Evolutionary conservation across 78 protist genomes (phyloP).

Genomic region (Dictyostelium discoideum): DNA sequence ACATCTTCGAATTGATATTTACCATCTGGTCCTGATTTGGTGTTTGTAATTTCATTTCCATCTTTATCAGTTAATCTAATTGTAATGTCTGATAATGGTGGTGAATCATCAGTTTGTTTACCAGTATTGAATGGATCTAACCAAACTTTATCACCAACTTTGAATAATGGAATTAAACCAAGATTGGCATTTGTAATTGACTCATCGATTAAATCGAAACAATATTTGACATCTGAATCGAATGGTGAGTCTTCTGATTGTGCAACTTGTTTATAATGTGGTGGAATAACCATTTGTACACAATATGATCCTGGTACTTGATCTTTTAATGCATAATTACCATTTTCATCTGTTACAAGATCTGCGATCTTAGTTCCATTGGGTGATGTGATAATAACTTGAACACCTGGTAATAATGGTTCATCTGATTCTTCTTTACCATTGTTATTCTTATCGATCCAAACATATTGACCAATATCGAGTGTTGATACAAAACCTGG

Average conservation of each 20-base stretch:
- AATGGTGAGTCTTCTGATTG: neutral
- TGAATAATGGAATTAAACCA: neutral
- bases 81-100: neutral
- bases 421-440: neutral
- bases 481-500: neutral
- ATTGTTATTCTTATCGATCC: conserved; percentile 12
- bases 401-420: neutral
- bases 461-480: neutral
- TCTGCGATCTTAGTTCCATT: neutral
- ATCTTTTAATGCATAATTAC: neutral
- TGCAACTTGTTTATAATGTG: neutral
- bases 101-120: neutral
- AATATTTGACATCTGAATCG: neutral
- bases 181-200: neutral
- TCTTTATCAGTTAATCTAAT: neutral
- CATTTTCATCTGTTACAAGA: neutral
- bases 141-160: neutral
- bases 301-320: conserved; percentile 1
- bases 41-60: neutral
- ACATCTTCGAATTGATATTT: neutral
- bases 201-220: neutral
- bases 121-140: neutral
- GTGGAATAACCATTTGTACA: conserved; percentile 9
- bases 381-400: neutral
- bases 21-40: neutral